Conservation (phyloP, 2,329 filamentous ascomycete genomes). For the Graphium sp. region DNA sequence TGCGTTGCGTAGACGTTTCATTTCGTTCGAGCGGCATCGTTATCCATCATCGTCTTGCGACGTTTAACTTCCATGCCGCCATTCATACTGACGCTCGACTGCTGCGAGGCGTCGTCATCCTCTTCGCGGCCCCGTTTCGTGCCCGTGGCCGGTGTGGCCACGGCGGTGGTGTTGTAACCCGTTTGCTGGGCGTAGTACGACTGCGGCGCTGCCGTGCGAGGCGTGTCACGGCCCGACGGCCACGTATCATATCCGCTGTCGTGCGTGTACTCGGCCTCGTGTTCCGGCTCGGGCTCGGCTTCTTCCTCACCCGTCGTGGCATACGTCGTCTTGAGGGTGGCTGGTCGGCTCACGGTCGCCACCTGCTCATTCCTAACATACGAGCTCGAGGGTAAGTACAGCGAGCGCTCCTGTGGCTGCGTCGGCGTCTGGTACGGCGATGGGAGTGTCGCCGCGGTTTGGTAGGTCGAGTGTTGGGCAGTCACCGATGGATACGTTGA, state of each 20-base stretch:
- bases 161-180: too few relatives aligned
- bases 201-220: slow-evolving; percentile 58
- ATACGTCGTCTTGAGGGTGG: slow-evolving; percentile 38
- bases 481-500: too few relatives aligned
- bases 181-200: slow-evolving; percentile 53
- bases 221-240: slow-evolving; percentile 69
- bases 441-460: slow-evolving; percentile 49
- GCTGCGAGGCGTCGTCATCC: too few relatives aligned
- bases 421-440: slow-evolving; percentile 52
- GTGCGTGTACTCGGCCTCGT: slow-evolving; percentile 76
- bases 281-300: slow-evolving; percentile 55
- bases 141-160: too few relatives aligned
- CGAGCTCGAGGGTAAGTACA: slow-evolving; percentile 49
- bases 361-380: slow-evolving; percentile 85
- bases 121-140: too few relatives aligned
- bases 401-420: slow-evolving; percentile 38
- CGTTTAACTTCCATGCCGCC: too few relatives aligned
- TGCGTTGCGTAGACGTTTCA: too few relatives aligned
- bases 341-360: slow-evolving; percentile 50
- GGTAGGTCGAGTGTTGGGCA: too few relatives aligned
- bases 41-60: too few relatives aligned
- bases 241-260: slow-evolving; percentile 64
- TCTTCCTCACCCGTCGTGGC: slow-evolving; percentile 46
- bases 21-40: too few relatives aligned
- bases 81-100: too few relatives aligned